phyloP scores from a whole-genome alignment of 345 rosid species.

The Gossypium bickii region DNA sequence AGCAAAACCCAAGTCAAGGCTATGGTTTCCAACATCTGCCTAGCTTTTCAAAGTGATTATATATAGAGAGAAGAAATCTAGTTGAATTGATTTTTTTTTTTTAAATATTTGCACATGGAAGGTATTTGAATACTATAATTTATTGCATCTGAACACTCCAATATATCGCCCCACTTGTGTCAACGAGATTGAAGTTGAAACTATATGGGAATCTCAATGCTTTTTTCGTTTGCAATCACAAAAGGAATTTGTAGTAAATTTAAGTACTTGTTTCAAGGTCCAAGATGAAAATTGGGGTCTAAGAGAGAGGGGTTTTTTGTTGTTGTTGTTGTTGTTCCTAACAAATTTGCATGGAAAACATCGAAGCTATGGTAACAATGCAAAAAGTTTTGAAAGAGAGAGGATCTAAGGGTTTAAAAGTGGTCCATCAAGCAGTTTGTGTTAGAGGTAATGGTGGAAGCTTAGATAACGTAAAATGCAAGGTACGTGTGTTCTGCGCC shows the following conservation, averaged over 20 bases:
- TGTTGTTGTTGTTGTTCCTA: background rate
- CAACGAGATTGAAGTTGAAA: constrained; percentile 1
- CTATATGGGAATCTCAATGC: constrained; percentile 32
- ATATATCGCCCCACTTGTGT: constrained; percentile 41
- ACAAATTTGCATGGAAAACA: constrained; percentile 8
- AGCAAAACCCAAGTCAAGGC: background rate
- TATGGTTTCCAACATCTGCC: constrained; percentile 26
- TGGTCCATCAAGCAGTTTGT: constrained; percentile 16
- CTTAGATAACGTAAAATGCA: constrained; percentile 39
- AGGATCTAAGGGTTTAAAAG: background rate
- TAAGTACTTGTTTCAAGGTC: constrained; percentile 12
- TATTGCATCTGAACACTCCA: constrained; percentile 31
- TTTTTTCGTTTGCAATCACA: background rate
- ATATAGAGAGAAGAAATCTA: background rate
- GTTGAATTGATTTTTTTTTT: background rate
- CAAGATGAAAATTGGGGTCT: constrained; percentile 13
- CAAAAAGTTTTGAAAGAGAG: background rate
- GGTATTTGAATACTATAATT: background rate
- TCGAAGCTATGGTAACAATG: background rate
- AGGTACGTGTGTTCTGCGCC: constrained; percentile 60
- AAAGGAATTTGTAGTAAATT: background rate
- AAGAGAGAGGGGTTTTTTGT: background rate
- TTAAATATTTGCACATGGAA: background rate
- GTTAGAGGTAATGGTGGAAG: background rate
- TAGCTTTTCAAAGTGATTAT: background rate